These are phyloP conservation scores for Citrullus mucosospermus DNA, from an alignment of 306 rosid genomes.

Conservation along the genomic window DNA sequence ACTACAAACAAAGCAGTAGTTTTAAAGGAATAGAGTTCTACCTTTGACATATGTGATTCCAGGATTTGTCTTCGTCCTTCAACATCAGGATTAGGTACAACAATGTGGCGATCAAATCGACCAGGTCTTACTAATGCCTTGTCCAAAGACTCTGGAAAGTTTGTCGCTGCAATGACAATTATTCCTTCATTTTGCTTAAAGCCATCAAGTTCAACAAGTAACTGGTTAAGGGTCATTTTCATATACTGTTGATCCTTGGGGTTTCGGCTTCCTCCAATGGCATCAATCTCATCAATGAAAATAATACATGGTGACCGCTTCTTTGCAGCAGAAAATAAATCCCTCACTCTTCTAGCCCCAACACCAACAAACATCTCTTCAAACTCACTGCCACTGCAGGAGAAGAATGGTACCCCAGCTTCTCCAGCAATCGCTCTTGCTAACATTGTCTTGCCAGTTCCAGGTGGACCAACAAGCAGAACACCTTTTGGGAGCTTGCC, in stretches of 20 bases:
- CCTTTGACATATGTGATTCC: conserved; percentile 89
- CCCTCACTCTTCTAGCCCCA: conserved; percentile 93
- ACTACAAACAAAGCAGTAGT: neutral
- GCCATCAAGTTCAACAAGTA: conserved; percentile 90
- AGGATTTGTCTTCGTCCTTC: conserved; percentile 92
- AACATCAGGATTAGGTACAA: conserved; percentile 89
- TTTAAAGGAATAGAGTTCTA: conserved; percentile 7
- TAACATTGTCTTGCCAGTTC: conserved; percentile 93
- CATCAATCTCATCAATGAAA: conserved; percentile 94
- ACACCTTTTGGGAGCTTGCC: conserved; percentile 96
- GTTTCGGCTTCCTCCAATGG: conserved; percentile 80
- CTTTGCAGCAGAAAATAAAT: conserved; percentile 84
- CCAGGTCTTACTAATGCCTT: conserved; percentile 96
- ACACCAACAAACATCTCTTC: conserved; percentile 95
- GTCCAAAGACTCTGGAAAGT: conserved; percentile 78
- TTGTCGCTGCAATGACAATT: conserved; percentile 92
- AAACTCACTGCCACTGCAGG: conserved; percentile 93
- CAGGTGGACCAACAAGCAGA: conserved; percentile 93
- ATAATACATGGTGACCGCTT: conserved; percentile 82
- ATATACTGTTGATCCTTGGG: conserved; percentile 64
- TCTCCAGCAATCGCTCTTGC: conserved; percentile 98
- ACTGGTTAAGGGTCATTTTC: conserved; percentile 89
- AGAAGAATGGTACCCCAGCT: conserved; percentile 93
- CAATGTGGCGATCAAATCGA: conserved; percentile 80
- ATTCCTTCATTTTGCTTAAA: conserved; percentile 93